These are phyloP conservation scores for Leccinum boreale DNA, from an alignment of 768 basidiomycete genomes.

Conservation along the genomic window DNA sequence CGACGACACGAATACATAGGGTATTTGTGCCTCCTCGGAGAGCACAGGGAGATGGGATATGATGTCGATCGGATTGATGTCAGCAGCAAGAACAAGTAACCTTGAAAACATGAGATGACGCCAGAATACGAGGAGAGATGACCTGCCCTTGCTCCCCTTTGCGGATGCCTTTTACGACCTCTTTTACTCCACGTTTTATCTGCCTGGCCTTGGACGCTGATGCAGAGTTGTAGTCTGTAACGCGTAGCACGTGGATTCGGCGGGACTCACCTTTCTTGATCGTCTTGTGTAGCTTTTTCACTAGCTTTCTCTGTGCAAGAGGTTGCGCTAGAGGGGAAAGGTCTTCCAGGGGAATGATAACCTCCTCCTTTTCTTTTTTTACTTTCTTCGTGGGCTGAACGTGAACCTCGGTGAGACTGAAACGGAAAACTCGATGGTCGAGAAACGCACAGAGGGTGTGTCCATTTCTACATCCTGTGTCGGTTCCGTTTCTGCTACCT, in stretches of 20 bases:
- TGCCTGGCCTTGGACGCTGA: constrained; percentile 91
- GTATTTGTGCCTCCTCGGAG: constrained; percentile 89
- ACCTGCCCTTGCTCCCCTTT: constrained; percentile 96
- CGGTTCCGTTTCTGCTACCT: constrained; percentile 16
- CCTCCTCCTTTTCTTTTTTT: constrained; percentile 59
- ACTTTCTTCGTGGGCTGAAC: constrained; percentile 50
- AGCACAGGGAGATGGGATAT: constrained; percentile 95
- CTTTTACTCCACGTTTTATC: constrained; percentile 97
- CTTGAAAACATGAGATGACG: constrained; percentile 36
- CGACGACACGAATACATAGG: constrained; percentile 85
- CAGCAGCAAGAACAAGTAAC: constrained; percentile 88
- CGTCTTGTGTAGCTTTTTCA: constrained; percentile 92
- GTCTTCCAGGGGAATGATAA: constrained; percentile 70
- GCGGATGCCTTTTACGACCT: constrained; percentile 94
- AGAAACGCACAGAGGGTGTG: constrained; percentile 29
- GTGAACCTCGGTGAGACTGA: constrained; percentile 12
- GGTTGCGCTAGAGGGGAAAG: constrained; percentile 94
- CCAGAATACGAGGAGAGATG: neutral
- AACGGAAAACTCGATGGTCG: constrained; percentile 27
- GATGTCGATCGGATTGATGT: constrained; percentile 98
- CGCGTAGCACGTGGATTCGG: neutral
- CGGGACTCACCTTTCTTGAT: constrained; percentile 74
- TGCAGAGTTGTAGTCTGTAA: neutral
- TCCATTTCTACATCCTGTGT: constrained; percentile 50
- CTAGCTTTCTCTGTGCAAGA: constrained; percentile 87